Percentiles rank a stretch among this genome's conserved stretches.
Conservation (phyloP, 2,329 filamentous ascomycete genomes). For the Trichoderma sp. region DNA sequence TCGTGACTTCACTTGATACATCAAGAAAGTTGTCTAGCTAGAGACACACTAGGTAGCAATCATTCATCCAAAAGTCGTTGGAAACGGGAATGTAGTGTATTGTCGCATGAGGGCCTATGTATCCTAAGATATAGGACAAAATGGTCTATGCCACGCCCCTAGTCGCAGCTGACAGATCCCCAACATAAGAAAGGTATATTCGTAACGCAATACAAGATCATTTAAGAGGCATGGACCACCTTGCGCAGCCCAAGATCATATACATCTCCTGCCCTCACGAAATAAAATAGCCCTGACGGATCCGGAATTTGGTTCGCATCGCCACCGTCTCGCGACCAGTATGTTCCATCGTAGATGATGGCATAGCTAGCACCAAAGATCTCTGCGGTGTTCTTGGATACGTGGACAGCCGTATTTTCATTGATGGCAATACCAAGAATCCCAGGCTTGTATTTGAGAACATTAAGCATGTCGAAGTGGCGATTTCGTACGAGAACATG, state of each 20-base stretch:
- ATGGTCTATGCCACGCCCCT: neutral
- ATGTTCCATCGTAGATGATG: constrained; percentile 12
- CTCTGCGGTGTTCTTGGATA: neutral
- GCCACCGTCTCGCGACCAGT: constrained; percentile 1
- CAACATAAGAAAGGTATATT: neutral
- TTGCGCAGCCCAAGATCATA: constrained; percentile 5
- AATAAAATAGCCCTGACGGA: neutral
- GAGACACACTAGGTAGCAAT: neutral
- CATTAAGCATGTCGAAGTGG: constrained; percentile 2
- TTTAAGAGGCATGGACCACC: neutral
- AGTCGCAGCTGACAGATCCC: neutral
- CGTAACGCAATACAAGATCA: neutral
- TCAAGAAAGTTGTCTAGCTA: neutral
- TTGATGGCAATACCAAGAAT: constrained; percentile 5
- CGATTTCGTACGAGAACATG: constrained; percentile 10
- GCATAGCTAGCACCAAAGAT: constrained; percentile 6
- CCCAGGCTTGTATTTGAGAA: constrained; percentile 8
- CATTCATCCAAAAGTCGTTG: neutral
- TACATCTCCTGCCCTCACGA: neutral
- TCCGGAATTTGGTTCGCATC: constrained; percentile 4
- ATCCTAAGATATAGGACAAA: neutral
- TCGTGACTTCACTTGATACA: neutral
- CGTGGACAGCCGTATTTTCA: neutral
- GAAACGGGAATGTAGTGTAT: neutral
- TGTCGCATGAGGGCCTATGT: neutral